Evolutionary conservation across 306 rosid genomes (phyloP).

Genomic region (Inga oerstediana): DNA sequence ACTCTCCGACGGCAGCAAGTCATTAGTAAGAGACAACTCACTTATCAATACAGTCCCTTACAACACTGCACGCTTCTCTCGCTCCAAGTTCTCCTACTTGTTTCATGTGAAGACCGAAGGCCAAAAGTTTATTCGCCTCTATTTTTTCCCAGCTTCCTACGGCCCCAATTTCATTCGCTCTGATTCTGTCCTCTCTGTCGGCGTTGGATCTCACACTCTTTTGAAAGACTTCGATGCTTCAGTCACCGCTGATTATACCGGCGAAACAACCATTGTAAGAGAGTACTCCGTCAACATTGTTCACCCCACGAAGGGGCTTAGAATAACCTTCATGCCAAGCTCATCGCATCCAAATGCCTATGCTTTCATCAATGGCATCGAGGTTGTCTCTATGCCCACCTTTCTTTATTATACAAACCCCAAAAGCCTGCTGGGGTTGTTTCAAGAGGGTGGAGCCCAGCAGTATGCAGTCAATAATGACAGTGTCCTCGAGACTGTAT

Average conservation of each 20-base stretch:
- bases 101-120: not conserved
- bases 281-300: slow-evolving; percentile 39
- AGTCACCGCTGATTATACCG: not conserved
- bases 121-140: slow-evolving; percentile 41
- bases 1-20: not conserved
- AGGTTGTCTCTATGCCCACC: not conserved
- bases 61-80: too few species aligned
- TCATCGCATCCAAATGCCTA: slow-evolving; percentile 18
- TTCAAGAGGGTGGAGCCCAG: not conserved
- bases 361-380: slow-evolving; percentile 45
- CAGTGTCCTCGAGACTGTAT: too few species aligned
- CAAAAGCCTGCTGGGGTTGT: fast-evolving
- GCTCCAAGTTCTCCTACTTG: too few species aligned
- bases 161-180: not conserved
- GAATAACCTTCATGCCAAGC: slow-evolving; percentile 41
- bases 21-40: not conserved
- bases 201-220: slow-evolving; percentile 33
- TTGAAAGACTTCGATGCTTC: slow-evolving; percentile 49
- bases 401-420: not conserved
- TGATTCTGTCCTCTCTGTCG: slow-evolving; percentile 47
- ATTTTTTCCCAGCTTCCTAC: slow-evolving; percentile 25
- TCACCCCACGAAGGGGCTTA: slow-evolving; percentile 17
- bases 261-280: not conserved
- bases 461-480: not conserved
- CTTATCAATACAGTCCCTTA: not conserved